Base-by-base conservation (phyloP, 306 rosid species). In the Dalbergia oliveri region DNA sequence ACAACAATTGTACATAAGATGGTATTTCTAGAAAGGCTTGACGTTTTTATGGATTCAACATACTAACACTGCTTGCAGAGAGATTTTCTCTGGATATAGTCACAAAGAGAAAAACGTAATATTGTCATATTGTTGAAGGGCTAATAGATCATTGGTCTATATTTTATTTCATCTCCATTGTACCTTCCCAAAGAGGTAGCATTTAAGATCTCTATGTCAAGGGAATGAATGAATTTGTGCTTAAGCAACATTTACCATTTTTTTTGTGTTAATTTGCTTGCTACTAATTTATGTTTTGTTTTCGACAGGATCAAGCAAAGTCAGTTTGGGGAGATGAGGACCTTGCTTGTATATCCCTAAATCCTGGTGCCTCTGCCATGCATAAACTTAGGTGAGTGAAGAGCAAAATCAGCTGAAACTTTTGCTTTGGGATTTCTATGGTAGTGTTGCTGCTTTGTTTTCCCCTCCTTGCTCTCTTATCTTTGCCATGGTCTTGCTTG, bases 311-410 rank as follows among this genome's bases (percentile, higher is more conserved):
- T 73, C 88, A 79, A 71, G 92, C 97, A 23, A 91, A 73, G 83
- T 87, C 86, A 73, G 75, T 81, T 57, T 92, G 97, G 97, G 97
- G 94, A 59, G 97, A 81, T 34, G 92, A 84, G 75, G 94, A 91
- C 83, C 81, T 94, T 61, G 86, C 91, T 31, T 94, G 97, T 85
- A 87, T 93, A 88, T 87, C 94, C 65, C 64, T 94, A 70, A 71
- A 90, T 43, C 84, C 90, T 11, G 97, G 97, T 69, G 91, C 95
- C 53, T 94, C 97, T 56, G 86, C 95, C 11, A 94, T 92, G 99
- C 97, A 93, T 84, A 94, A 91, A 86, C 97, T 94, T 60, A 74
- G 99, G 99, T 91, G 70, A 57, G 79, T 15, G 86, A 83, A 84
- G 85, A 79, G 59, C 61, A 70, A 69, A 60, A 73, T 5, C 66